Percentiles rank a stretch among this genome's conserved stretches.
phyloP scores from a whole-genome alignment of 139 green algal species.

The Picochlorum sp. region DNA sequence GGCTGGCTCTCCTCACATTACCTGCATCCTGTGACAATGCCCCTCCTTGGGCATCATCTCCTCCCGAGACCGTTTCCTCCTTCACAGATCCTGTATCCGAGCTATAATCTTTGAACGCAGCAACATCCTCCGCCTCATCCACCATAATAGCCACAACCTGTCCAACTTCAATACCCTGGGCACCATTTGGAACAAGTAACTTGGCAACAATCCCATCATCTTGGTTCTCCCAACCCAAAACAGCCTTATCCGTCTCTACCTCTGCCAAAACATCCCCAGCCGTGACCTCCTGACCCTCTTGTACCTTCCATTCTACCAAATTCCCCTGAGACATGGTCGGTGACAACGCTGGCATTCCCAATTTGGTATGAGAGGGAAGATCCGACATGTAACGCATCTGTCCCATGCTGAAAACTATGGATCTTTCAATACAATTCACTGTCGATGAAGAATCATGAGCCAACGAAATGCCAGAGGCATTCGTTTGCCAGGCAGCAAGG shows the following conservation, averaged over 20 bases:
- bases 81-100: neutral
- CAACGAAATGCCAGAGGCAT: neutral
- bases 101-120: slow-evolving; percentile 54
- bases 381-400: neutral
- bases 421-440: too few relatives aligned
- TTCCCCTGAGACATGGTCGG: slow-evolving; percentile 84
- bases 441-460: too few relatives aligned
- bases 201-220: slow-evolving; percentile 76
- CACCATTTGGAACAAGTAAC: slow-evolving; percentile 58
- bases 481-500: neutral
- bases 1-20: slow-evolving; percentile 38
- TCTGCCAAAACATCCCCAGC: slow-evolving; percentile 78
- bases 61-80: neutral
- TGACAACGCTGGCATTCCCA: slow-evolving; percentile 80
- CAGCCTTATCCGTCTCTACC: slow-evolving; percentile 93
- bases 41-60: neutral
- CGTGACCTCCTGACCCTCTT: slow-evolving; percentile 56
- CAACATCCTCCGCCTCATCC: slow-evolving; percentile 64
- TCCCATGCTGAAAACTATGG: too few relatives aligned
- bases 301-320: slow-evolving; percentile 45
- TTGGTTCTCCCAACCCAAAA: slow-evolving; percentile 50
- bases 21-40: neutral
- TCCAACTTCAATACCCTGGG: slow-evolving; percentile 54
- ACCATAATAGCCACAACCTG: slow-evolving; percentile 72
- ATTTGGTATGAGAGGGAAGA: slow-evolving; percentile 3